Evolutionary conservation across 352 stramenopile species (phyloP), one percentile per base, ranked within the genome.

Genomic region (Globisporangium parvum): DNA sequence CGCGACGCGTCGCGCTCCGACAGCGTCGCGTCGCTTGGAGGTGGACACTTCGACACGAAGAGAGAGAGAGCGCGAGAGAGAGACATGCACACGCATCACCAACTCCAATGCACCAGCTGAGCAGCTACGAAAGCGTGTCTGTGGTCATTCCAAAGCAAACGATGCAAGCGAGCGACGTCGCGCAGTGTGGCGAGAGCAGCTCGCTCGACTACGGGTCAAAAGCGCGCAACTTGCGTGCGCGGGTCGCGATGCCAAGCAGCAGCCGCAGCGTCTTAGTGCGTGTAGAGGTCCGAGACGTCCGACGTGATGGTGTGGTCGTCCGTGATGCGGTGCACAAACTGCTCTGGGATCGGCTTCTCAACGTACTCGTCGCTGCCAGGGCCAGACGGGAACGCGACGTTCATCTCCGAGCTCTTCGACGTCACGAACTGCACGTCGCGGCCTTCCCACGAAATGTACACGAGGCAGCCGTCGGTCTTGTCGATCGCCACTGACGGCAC

Each of bases 401-500:
- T 98, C 89, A 98, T 96, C 70, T 99, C 95, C 51, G 83, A 96
- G 69, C 87, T 97, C 85, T 99, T 98, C 57, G 89, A 98, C 40
- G 96, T 98, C 12, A 97, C 88, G 58, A 99, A 90, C 65, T 87
- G 80, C 62, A 87, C 77, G 49, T 85, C 70, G 33, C 95, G 75
- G 26, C 80, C 88, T 61, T 98, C 87, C 75, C 95, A 91, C 69
- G 89, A 97, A 54, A 99, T 78, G 73, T 98, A 98, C 50, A 98
- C 83, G 42, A 98, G 77, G 61, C 95, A 97, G 57, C 96, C 96
- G 71, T 99, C 95, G 35, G 96, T 99, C 83, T 99, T 99, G 83
- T 99, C 97, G 73, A 99, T 98, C 6, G 93, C 91, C 57, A 99
- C 94, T 28, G 88, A 96, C 20, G 96, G 95, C 59, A 98, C 97